Evolutionary conservation across 129 eudicot genomes (phyloP).

Genomic region (Rutidosis leptorrhynchoides): DNA sequence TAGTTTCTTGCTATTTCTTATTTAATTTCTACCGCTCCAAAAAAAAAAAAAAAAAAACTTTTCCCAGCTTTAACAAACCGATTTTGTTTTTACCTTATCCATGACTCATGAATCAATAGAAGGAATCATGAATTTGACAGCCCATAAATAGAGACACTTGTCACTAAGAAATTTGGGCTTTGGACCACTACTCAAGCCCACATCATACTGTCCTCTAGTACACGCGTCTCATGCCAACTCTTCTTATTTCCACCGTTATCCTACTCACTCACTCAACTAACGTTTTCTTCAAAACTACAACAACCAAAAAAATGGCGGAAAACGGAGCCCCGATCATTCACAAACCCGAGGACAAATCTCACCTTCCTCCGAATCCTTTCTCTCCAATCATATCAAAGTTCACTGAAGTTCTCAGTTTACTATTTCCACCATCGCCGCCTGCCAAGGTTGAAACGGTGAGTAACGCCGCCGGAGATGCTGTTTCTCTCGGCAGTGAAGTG

Average conservation of each 20-base stretch:
- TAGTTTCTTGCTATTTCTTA: too few relatives aligned
- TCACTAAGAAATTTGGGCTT: too few relatives aligned
- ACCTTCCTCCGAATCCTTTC: conserved; percentile 28
- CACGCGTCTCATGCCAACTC: conserved; percentile 26
- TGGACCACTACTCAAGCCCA: background rate
- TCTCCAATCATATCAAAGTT: conserved; percentile 34
- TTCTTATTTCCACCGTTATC: conserved; percentile 3
- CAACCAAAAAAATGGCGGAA: conserved; percentile 32
- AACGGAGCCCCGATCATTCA: conserved; percentile 3
- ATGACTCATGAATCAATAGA: too few relatives aligned
- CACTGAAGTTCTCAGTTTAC: conserved; percentile 26
- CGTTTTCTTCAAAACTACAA: conserved; percentile 7
- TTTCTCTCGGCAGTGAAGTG: background rate
- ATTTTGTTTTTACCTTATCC: too few relatives aligned
- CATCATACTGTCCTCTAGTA: conserved; percentile 4
- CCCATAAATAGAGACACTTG: too few relatives aligned
- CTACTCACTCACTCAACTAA: background rate
- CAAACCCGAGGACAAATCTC: conserved; percentile 9
- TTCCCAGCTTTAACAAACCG: too few relatives aligned
- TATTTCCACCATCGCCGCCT: conserved; percentile 29
- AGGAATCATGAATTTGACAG: too few relatives aligned
- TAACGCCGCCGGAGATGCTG: background rate
- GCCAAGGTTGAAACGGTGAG: conserved; percentile 18
- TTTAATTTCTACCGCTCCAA: too few relatives aligned
- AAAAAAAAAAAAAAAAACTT: too few relatives aligned